phyloP scores from a whole-genome alignment of 2,329 filamentous ascomycete species.

The Fusarium protoensiforme region DNA sequence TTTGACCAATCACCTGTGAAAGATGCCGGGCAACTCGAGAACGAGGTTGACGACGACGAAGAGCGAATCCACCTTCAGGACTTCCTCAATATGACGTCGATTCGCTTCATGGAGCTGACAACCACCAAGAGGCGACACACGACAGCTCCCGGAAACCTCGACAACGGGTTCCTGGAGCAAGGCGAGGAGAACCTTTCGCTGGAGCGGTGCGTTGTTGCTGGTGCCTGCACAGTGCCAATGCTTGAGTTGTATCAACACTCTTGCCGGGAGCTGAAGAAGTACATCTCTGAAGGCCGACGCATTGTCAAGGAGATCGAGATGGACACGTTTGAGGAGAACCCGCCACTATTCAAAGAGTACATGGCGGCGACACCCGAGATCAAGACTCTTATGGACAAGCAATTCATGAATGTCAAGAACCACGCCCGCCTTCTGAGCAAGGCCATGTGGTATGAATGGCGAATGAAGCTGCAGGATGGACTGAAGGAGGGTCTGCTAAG shows the following conservation, averaged over 20 bases:
- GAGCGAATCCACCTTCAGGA: conserved; percentile 85
- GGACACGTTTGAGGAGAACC: conserved; percentile 90
- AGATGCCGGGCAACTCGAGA: conserved; percentile 55
- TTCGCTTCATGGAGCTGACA: conserved; percentile 98
- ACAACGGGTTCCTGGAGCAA: conserved; percentile 54
- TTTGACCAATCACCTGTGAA: conserved; percentile 56
- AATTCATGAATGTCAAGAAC: conserved; percentile 97
- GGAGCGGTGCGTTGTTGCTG: conserved; percentile 85
- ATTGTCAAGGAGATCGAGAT: conserved; percentile 92
- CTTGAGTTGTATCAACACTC: conserved; percentile 95
- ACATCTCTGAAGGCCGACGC: conserved; percentile 91
- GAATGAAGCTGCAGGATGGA: conserved; percentile 85
- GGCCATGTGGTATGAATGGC: conserved; percentile 98
- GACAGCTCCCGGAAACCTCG: conserved; percentile 66
- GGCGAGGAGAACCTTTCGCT: conserved; percentile 67
- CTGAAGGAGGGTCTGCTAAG: conserved; percentile 83
- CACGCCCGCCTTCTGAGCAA: conserved; percentile 91
- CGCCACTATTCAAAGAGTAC: conserved; percentile 91
- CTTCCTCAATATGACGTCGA: conserved; percentile 94
- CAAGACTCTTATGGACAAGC: conserved; percentile 89
- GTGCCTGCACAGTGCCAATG: conserved; percentile 91
- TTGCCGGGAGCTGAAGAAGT: conserved; percentile 94
- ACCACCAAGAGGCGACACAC: conserved; percentile 94
- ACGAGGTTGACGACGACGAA: conserved; percentile 63
- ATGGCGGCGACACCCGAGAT: conserved; percentile 85